A percentile compares a stretch with the other conserved stretches of the same genome.
Conservation (phyloP, 495 filamentous ascomycete genomes). For the Thermothielavioides terrestris region DNA sequence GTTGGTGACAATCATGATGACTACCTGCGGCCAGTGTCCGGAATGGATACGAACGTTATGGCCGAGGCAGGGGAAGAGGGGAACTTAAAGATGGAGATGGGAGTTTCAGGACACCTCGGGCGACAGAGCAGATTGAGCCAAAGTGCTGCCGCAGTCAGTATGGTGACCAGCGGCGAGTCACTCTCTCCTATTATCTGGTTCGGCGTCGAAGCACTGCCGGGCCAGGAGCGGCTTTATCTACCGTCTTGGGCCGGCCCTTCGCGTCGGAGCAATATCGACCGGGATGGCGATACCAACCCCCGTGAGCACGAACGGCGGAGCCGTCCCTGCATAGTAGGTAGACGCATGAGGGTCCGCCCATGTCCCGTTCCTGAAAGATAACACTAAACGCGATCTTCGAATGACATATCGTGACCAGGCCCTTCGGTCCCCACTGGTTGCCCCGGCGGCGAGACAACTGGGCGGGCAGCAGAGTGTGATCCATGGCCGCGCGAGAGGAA, state of each 20-base stretch:
- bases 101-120: too few relatives aligned
- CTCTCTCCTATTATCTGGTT: neutral
- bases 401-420: too few relatives aligned
- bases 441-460: too few relatives aligned
- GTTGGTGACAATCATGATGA: constrained; percentile 15
- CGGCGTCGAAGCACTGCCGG: neutral
- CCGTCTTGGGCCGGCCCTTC: neutral
- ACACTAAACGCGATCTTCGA: too few relatives aligned
- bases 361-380: neutral
- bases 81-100: too few relatives aligned
- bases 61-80: too few relatives aligned
- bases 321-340: neutral
- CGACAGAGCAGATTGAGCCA: too few relatives aligned
- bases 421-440: too few relatives aligned
- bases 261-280: neutral
- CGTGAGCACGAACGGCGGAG: neutral
- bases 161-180: too few relatives aligned
- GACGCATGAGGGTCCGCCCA: neutral
- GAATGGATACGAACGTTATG: too few relatives aligned
- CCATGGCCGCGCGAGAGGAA: neutral
- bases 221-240: constrained; percentile 11
- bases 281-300: constrained; percentile 4
- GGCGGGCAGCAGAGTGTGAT: neutral
- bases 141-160: too few relatives aligned
- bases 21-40: too few relatives aligned